A percentile compares a stretch with the other conserved stretches of the same genome.
phyloP scores from a whole-genome alignment of 495 filamentous ascomycete species.

The Talaromyces liani region DNA sequence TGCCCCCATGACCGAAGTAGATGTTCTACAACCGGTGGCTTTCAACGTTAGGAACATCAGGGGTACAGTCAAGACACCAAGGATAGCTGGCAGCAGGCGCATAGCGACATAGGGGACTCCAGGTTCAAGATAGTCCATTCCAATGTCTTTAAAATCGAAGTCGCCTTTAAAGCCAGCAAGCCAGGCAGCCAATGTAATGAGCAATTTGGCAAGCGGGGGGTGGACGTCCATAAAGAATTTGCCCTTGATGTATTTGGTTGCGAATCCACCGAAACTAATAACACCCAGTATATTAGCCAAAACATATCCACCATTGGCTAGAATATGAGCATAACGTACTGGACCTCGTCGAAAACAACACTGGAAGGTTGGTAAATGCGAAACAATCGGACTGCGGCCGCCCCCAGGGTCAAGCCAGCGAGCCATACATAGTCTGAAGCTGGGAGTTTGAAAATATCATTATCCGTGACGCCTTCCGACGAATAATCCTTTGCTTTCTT shows the following conservation, averaged over 20 bases:
- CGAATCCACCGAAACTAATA: constrained; percentile 89
- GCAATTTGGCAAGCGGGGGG: constrained; percentile 91
- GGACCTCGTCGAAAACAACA: constrained; percentile 98
- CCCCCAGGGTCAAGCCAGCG: constrained; percentile 63
- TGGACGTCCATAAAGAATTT: constrained; percentile 99
- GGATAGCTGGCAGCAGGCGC: constrained; percentile 84
- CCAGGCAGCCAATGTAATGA: constrained; percentile 93
- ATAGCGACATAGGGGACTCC: constrained; percentile 96
- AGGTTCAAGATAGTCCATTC: constrained; percentile 94
- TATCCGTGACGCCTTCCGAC: constrained; percentile 46
- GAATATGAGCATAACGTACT: constrained; percentile 51
- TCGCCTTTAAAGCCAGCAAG: constrained; percentile 89
- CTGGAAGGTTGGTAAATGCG: constrained; percentile 93
- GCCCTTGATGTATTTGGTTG: constrained; percentile 97
- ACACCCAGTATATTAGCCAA: background rate
- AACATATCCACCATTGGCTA: background rate
- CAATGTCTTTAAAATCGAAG: constrained; percentile 99
- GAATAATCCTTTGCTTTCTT: constrained; percentile 29
- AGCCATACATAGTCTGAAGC: constrained; percentile 74
- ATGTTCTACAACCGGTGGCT: constrained; percentile 79
- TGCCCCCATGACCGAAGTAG: constrained; percentile 73
- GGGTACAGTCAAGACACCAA: constrained; percentile 79
- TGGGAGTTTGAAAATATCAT: constrained; percentile 55
- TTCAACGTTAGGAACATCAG: constrained; percentile 93
- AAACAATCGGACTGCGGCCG: constrained; percentile 77